Evolutionary conservation across 163 green algal genomes (phyloP), one percentile per base, ranked within the genome.

Genomic region (Scenedesmus sp.): DNA sequence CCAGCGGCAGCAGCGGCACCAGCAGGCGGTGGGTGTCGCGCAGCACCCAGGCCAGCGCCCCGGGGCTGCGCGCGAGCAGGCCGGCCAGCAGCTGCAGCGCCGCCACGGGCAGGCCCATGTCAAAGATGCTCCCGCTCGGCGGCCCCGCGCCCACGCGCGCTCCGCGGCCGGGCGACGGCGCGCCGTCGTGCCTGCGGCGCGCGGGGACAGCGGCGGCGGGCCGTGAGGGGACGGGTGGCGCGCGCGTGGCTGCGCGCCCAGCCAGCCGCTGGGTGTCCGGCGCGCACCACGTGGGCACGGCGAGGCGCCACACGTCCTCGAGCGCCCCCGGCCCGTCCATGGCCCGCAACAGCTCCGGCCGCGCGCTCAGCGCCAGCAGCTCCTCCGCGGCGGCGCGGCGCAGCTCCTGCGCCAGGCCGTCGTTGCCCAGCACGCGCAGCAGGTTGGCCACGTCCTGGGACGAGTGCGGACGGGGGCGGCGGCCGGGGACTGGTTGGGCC

Each of bases 391-490:
- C 84, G 0, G 84, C 84, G 26, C 87, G 51, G 24, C 85, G 70
- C 67, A 92, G 81, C 73, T 92, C 87, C 50, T 80, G 60, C 17
- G 83, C 83, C 20, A 80, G 31, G 36, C 44, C 26, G 5, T 56
- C 10, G 67, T 89, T 92, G 60, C 60, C 47, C 24, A 91, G 58
- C 34, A 92, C 86, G 22, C 28, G 67, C 14, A 87, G 53, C 58
- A 92, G 77, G 69, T 89, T 88, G 65, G 72, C 47, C 5, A 89
- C 87, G 57, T 92, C 86, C 7, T 73, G 63, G 7, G 67, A n/a
- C n/a, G n/a, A n/a, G n/a, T n/a, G n/a, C n/a, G n/a, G n/a, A n/a
- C n/a, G n/a, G n/a, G n/a, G n/a, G n/a, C n/a, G n/a, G n/a, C n/a
- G n/a, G n/a, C n/a, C n/a, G n/a, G n/a, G n/a, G n/a, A n/a, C n/a